phyloP scores from a whole-genome alignment of 2,329 filamentous ascomycete species.

The Sordariomycetes sp. region DNA sequence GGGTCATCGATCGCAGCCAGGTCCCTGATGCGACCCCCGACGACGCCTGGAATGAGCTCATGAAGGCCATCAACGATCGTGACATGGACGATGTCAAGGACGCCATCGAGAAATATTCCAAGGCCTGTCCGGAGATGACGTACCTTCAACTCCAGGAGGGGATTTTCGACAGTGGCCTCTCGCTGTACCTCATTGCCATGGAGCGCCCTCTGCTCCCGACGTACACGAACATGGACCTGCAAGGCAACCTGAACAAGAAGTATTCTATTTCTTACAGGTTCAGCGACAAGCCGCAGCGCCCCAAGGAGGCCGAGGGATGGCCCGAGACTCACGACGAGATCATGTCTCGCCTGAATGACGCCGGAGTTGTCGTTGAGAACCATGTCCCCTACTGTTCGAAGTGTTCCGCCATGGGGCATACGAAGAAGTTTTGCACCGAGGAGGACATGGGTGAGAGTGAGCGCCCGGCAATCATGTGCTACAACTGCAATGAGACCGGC shows the following conservation, averaged over 20 bases:
- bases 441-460: slow-evolving; percentile 40
- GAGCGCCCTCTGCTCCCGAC: slow-evolving; percentile 42
- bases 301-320: slow-evolving; percentile 49
- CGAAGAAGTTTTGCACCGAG: slow-evolving; percentile 45
- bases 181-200: slow-evolving; percentile 51
- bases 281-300: slow-evolving; percentile 42
- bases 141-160: slow-evolving; percentile 50
- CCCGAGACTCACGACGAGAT: slow-evolving; percentile 50
- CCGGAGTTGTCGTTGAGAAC: slow-evolving; percentile 51
- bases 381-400: slow-evolving; percentile 51
- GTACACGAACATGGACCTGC: slow-evolving; percentile 61
- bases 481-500: slow-evolving; percentile 52
- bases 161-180: slow-evolving; percentile 42
- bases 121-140: slow-evolving; percentile 44
- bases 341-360: slow-evolving; percentile 50
- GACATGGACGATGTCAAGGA: slow-evolving; percentile 52
- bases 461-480: slow-evolving; percentile 42
- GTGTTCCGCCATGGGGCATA: slow-evolving; percentile 55
- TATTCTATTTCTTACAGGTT: slow-evolving; percentile 55
- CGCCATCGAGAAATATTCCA: slow-evolving; percentile 49
- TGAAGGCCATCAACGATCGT: slow-evolving; percentile 35
- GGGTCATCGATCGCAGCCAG: slow-evolving; percentile 43
- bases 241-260: slow-evolving; percentile 56
- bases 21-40: slow-evolving; percentile 40
- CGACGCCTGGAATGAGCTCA: slow-evolving; percentile 46